Percentiles rank a stretch among this genome's conserved stretches.
These are phyloP conservation scores for Mariannaea elegans DNA, from an alignment of 2,329 filamentous ascomycete species.

Conservation along the genomic window DNA sequence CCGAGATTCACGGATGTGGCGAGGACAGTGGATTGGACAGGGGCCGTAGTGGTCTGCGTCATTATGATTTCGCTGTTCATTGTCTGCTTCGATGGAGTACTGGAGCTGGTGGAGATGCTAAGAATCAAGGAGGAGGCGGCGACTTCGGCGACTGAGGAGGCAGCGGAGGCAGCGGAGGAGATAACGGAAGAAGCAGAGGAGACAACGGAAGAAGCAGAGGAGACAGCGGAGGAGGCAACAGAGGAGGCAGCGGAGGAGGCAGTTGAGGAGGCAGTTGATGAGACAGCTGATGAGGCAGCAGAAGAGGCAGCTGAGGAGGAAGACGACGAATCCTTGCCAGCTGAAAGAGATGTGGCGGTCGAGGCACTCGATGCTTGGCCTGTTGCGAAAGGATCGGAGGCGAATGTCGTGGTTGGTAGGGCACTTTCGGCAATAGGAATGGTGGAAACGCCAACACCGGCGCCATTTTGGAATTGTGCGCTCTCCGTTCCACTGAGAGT, in stretches of 20 bases:
- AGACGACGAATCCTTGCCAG: too few relatives aligned
- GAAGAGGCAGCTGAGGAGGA: too few relatives aligned
- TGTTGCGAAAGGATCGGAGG: constrained; percentile 26
- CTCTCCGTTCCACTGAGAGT: neutral
- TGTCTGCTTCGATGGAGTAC: constrained; percentile 17
- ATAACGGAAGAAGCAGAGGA: neutral
- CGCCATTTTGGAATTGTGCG: constrained; percentile 26
- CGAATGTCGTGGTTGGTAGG: constrained; percentile 43
- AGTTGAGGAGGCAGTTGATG: too few relatives aligned
- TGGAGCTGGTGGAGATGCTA: neutral
- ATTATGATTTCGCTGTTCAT: constrained; percentile 32
- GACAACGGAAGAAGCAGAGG: constrained; percentile 20
- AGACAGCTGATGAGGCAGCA: too few relatives aligned
- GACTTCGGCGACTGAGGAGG: neutral
- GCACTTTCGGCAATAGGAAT: constrained; percentile 39
- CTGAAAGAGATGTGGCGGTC: neutral
- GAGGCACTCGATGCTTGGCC: neutral
- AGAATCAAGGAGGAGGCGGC: neutral
- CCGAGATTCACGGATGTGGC: constrained; percentile 35
- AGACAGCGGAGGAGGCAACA: too few relatives aligned
- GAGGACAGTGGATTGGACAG: constrained; percentile 9
- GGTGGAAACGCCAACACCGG: constrained; percentile 44
- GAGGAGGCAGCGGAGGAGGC: too few relatives aligned
- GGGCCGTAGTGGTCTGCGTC: constrained; percentile 21
- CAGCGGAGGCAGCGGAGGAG: neutral